Conservation (phyloP, 177 flowering plant species). For the Vitis hybrid region DNA sequence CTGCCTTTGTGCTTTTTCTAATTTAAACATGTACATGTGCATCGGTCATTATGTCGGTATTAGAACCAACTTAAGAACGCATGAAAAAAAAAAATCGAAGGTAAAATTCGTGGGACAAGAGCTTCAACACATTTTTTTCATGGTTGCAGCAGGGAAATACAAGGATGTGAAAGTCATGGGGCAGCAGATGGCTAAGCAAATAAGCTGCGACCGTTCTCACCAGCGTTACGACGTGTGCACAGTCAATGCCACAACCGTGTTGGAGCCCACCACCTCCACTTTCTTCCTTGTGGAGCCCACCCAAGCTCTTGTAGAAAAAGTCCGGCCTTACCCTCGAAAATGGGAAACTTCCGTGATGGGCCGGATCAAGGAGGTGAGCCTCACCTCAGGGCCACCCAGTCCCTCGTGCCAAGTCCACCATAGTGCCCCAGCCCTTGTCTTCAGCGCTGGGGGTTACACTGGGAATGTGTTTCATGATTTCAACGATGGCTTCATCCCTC, state of each 20-base stretch:
- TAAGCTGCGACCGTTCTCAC: conserved; percentile 44
- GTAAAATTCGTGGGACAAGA: no score
- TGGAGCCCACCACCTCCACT: conserved; percentile 32
- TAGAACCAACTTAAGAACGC: no score
- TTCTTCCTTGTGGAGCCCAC: conserved; percentile 24
- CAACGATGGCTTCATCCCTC: conserved; percentile 55
- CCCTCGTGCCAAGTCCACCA: conserved; percentile 28
- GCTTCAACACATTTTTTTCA: no score
- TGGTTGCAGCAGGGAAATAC: no score
- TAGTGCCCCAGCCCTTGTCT: conserved; percentile 46
- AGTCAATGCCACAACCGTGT: conserved; percentile 38
- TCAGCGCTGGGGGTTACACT: conserved; percentile 58
- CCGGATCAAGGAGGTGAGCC: conserved; percentile 24
- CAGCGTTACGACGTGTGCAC: conserved; percentile 43
- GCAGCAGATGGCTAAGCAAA: not conserved
- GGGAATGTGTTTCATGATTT: conserved; percentile 66
- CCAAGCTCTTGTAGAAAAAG: conserved; percentile 11
- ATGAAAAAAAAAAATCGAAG: no score
- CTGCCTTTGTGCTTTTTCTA: no score
- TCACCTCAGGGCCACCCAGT: conserved; percentile 19
- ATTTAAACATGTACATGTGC: no score
- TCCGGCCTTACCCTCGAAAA: conserved; percentile 38
- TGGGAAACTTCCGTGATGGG: conserved; percentile 17
- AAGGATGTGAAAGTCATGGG: no score
- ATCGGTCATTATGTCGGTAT: no score